Conservation (phyloP, 176 grass and related monocot genomes). For the Oryza glaberrima region DNA sequence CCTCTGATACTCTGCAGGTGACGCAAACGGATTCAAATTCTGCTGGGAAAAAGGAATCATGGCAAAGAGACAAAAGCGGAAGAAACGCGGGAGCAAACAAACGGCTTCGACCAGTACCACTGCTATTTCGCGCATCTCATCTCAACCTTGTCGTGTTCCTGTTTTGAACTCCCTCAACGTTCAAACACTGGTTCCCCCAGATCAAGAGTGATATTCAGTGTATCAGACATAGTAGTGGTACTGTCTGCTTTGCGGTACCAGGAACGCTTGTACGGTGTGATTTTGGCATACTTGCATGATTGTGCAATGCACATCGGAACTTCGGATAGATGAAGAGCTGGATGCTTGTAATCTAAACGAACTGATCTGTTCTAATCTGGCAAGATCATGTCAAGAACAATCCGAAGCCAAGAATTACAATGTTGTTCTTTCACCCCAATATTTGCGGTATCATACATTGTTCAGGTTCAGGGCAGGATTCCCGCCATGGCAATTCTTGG, state of each 20-base stretch:
- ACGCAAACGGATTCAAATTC: constrained; percentile 43
- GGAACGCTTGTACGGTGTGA: background rate
- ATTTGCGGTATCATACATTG: constrained; percentile 28
- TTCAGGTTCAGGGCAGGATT: constrained; percentile 35
- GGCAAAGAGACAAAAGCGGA: constrained; percentile 27
- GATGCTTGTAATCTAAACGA: constrained; percentile 15
- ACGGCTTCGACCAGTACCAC: background rate
- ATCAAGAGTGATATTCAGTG: background rate
- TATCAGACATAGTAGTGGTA: too few relatives aligned
- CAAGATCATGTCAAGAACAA: constrained; percentile 25
- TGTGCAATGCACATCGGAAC: background rate
- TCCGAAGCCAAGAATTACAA: constrained; percentile 37
- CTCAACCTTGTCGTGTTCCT: background rate
- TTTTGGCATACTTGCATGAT: background rate
- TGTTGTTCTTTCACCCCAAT: background rate
- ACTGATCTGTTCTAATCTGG: constrained; percentile 10
- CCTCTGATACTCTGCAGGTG: constrained; percentile 40
- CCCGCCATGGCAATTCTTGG: constrained; percentile 46
- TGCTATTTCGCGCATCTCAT: background rate
- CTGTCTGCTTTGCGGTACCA: background rate
- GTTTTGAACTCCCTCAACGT: constrained; percentile 30
- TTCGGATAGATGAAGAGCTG: background rate
- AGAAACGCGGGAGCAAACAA: constrained; percentile 35
- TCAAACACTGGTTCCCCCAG: constrained; percentile 4
- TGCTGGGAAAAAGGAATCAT: background rate